Evolutionary conservation across 306 rosid genomes (phyloP).

Genomic region (Cucumis sativus): Cucumber_9930_V3 NC_026657.2:27174501-27175000

Average conservation of each 20-base stretch:
- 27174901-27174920: slow-evolving; percentile 85
- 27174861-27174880: slow-evolving; percentile 51
- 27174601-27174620: not conserved
- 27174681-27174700: not conserved
- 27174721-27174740: slow-evolving; percentile 16
- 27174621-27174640: not conserved
- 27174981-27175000: slow-evolving; percentile 88
- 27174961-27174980: slow-evolving; percentile 85
- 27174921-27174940: slow-evolving; percentile 71
- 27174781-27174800: slow-evolving; percentile 49
- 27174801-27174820: slow-evolving; percentile 6
- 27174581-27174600: slow-evolving; percentile 3
- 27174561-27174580: slow-evolving; percentile 11
- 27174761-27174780: slow-evolving; percentile 92
- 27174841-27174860: not conserved
- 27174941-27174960: slow-evolving; percentile 58
- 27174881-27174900: slow-evolving; percentile 84
- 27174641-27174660: not conserved
- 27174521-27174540: slow-evolving; percentile 67
- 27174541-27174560: slow-evolving; percentile 97
- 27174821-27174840: not conserved
- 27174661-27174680: not conserved
- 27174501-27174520: slow-evolving; percentile 82
- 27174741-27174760: slow-evolving; percentile 84
- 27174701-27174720: not conserved